These are phyloP conservation scores for Bipolaris gigantea DNA, from an alignment of 2,329 filamentous ascomycete species.

Conservation along the genomic window DNA sequence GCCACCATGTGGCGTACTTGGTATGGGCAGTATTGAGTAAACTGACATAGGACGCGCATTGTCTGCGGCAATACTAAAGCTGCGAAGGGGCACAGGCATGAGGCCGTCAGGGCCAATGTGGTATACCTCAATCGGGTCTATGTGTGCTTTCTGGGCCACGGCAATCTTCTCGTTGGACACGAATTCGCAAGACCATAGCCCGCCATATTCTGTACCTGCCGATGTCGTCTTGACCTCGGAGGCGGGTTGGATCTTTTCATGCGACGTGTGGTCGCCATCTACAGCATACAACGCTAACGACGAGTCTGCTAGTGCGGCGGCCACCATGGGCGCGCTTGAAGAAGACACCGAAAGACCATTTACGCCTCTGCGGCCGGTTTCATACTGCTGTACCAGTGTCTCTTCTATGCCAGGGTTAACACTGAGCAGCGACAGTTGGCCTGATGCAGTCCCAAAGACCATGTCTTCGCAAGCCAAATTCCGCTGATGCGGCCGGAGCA, in stretches of 20 bases:
- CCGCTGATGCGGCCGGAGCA: constrained; percentile 52
- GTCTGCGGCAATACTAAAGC: constrained; percentile 36
- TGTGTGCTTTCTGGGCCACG: constrained; percentile 52
- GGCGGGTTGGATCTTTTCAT: constrained; percentile 26
- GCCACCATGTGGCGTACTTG: constrained; percentile 33
- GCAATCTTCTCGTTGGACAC: constrained; percentile 55
- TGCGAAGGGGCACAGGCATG: constrained; percentile 42
- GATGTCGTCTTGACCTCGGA: constrained; percentile 23
- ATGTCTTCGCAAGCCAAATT: constrained; percentile 49
- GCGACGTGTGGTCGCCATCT: constrained; percentile 22
- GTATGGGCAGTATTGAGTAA: constrained; percentile 51
- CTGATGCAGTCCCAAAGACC: constrained; percentile 60
- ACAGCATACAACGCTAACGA: constrained; percentile 53
- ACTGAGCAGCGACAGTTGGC: constrained; percentile 49
- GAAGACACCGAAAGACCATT: constrained; percentile 53
- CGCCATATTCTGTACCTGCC: constrained; percentile 21
- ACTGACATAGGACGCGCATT: constrained; percentile 39
- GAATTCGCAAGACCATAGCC: constrained; percentile 57
- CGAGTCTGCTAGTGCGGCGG: constrained; percentile 54
- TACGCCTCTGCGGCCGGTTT: constrained; percentile 50
- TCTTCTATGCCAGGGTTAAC: constrained; percentile 17
- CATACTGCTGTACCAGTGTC: constrained; percentile 34
- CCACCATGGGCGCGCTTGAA: constrained; percentile 50
- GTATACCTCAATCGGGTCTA: constrained; percentile 54
- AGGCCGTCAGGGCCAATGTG: constrained; percentile 53